A percentile compares a stretch with the other conserved stretches of the same genome.
Conservation (phyloP, 2,329 filamentous ascomycete species). For the Colletotrichum horii region DNA sequence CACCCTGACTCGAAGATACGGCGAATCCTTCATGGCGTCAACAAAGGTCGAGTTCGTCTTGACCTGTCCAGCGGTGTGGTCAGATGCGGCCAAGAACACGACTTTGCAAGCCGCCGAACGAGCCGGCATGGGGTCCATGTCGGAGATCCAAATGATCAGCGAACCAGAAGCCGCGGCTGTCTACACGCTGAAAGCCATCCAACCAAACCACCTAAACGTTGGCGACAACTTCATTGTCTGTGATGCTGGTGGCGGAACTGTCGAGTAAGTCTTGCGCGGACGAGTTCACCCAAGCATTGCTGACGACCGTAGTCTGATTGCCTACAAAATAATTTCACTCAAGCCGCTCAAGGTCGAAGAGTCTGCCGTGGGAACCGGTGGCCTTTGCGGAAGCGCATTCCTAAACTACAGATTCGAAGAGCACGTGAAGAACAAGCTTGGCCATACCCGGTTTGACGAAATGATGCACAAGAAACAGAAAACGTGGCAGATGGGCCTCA, state of each 20-base stretch:
- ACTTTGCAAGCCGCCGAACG: slow-evolving; percentile 78
- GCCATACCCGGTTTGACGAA: slow-evolving; percentile 69
- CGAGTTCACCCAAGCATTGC: not conserved
- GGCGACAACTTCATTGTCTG: slow-evolving; percentile 71
- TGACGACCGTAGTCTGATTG: slow-evolving; percentile 63
- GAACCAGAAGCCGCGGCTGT: slow-evolving; percentile 83
- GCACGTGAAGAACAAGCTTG: slow-evolving; percentile 72
- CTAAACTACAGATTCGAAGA: slow-evolving; percentile 84
- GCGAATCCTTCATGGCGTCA: slow-evolving; percentile 77
- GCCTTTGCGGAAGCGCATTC: slow-evolving; percentile 79
- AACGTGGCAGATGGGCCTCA: slow-evolving; percentile 80
- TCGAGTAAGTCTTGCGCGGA: slow-evolving; percentile 58
- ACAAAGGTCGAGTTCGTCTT: slow-evolving; percentile 81
- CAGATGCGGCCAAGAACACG: slow-evolving; percentile 83
- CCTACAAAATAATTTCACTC: slow-evolving; percentile 79
- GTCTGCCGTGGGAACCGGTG: slow-evolving; percentile 79
- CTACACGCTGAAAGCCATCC: slow-evolving; percentile 80
- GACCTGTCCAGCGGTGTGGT: slow-evolving; percentile 85
- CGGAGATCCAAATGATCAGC: slow-evolving; percentile 78
- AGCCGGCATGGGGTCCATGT: slow-evolving; percentile 76
- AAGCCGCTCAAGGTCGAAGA: slow-evolving; percentile 77
- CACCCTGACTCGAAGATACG: slow-evolving; percentile 75
- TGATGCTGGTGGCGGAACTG: slow-evolving; percentile 67
- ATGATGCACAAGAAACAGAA: slow-evolving; percentile 81
- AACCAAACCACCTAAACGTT: slow-evolving; percentile 74